phyloP scores from a whole-genome alignment of 257 asterid genomes.

The Rehmannia glutinosa region DNA sequence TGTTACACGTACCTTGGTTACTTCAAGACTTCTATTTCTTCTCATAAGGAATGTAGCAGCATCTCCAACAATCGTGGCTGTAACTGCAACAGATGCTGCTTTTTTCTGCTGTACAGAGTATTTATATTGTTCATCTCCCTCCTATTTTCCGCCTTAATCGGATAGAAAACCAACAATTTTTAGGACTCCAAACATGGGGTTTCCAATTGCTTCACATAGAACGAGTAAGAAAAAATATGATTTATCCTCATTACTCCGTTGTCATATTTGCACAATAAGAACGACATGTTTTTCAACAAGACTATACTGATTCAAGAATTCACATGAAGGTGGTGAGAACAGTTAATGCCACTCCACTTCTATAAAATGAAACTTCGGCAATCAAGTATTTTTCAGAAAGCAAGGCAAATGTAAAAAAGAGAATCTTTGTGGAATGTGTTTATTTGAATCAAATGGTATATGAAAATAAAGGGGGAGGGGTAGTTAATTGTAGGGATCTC shows the following conservation, averaged over 20 bases:
- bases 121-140: slow-evolving; percentile 14
- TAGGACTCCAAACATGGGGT: slow-evolving; percentile 6
- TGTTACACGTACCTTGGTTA: slow-evolving; percentile 32
- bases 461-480: background rate
- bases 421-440: background rate
- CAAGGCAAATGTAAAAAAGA: background rate
- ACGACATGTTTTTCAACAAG: background rate
- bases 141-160: too few species aligned
- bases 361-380: too few species aligned
- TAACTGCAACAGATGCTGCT: slow-evolving; percentile 52
- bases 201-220: slow-evolving; percentile 24
- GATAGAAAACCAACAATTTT: slow-evolving; percentile 20
- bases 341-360: background rate
- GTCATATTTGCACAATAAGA: background rate
- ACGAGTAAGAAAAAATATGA: background rate
- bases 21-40: slow-evolving; percentile 37
- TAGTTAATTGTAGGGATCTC: background rate
- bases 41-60: slow-evolving; percentile 54
- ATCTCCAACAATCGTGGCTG: slow-evolving; percentile 58
- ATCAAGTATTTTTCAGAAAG: background rate
- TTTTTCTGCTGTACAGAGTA: slow-evolving; percentile 49
- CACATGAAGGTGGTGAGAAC: background rate
- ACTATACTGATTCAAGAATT: background rate
- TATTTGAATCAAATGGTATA: background rate
- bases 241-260: background rate